Evolutionary conservation across 1,284 basidiomycete genomes (phyloP).

Genomic region (Sporisorium iseilematis-ciliati): DNA sequence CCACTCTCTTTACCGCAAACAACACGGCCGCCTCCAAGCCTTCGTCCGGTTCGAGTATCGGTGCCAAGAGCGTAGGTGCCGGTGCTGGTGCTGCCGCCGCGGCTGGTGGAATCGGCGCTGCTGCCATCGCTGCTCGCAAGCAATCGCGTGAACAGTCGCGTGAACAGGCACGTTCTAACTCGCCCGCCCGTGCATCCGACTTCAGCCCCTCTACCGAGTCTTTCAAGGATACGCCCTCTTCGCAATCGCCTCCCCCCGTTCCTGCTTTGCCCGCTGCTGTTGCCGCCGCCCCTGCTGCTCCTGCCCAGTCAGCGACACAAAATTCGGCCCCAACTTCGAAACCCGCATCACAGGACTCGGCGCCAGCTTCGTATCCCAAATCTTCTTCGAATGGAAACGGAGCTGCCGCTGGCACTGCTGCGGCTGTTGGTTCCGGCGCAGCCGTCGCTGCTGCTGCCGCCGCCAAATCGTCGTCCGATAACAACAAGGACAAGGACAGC

Average conservation of each 20-base stretch:
- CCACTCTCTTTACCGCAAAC: conserved; percentile 25
- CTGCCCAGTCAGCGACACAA: background rate
- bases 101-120: conserved; percentile 43
- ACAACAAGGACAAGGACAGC: conserved; percentile 20
- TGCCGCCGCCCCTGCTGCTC: conserved; percentile 4
- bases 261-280: conserved; percentile 32
- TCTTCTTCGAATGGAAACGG: background rate
- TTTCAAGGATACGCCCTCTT: conserved; percentile 30
- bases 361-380: conserved; percentile 9
- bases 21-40: conserved; percentile 17
- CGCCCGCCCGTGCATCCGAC: conserved; percentile 25
- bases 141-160: conserved; percentile 45
- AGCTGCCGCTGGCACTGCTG: conserved; percentile 12
- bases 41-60: conserved; percentile 11
- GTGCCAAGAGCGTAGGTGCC: conserved; percentile 12
- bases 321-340: background rate
- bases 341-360: conserved; percentile 9
- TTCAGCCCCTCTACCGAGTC: conserved; percentile 35
- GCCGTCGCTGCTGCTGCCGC: conserved; percentile 14
- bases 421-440: conserved; percentile 8
- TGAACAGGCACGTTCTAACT: conserved; percentile 35
- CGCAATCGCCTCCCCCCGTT: conserved; percentile 42
- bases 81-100: conserved; percentile 30
- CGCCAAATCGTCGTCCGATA: conserved; percentile 9
- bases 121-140: conserved; percentile 45